Evolutionary conservation across 2,329 filamentous ascomycete species (phyloP).

Genomic region (Fusarium sp.): DNA sequence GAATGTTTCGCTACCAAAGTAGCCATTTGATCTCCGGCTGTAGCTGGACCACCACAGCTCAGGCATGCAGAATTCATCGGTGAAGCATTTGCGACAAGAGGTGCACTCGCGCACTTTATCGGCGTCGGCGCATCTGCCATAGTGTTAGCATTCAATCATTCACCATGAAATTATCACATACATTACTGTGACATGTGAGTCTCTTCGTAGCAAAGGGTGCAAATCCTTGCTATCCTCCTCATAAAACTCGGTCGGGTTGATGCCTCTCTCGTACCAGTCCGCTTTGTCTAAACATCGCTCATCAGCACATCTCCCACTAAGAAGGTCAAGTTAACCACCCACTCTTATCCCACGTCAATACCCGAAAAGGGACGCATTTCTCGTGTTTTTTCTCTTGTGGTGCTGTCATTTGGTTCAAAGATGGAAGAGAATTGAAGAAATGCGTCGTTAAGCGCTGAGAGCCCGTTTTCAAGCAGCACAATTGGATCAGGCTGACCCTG

Average conservation of each 20-base stretch:
- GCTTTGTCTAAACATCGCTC: neutral
- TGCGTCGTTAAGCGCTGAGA: neutral
- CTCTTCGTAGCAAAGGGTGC: neutral
- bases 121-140: conserved; percentile 50
- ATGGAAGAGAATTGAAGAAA: neutral
- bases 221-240: neutral
- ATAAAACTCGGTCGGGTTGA: conserved; percentile 9
- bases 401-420: neutral
- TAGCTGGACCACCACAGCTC: conserved; percentile 56
- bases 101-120: conserved; percentile 51
- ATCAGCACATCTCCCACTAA: neutral
- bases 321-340: neutral
- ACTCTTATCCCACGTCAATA: conserved; percentile 31
- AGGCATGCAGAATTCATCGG: conserved; percentile 30
- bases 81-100: conserved; percentile 48
- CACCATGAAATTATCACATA: fast-evolving
- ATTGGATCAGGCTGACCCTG: conserved; percentile 16
- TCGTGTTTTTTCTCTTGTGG: conserved; percentile 2
- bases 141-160: fast-evolving
- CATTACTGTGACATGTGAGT: conserved; percentile 37
- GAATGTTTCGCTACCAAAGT: conserved; percentile 56
- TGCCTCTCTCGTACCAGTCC: neutral
- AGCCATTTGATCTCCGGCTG: conserved; percentile 56
- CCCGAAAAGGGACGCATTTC: conserved; percentile 12
- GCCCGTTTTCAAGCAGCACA: conserved; percentile 14